Evolutionary conservation across 2,329 filamentous ascomycete species (phyloP).

Genomic region (Fusarium decemcellulare): DNA sequence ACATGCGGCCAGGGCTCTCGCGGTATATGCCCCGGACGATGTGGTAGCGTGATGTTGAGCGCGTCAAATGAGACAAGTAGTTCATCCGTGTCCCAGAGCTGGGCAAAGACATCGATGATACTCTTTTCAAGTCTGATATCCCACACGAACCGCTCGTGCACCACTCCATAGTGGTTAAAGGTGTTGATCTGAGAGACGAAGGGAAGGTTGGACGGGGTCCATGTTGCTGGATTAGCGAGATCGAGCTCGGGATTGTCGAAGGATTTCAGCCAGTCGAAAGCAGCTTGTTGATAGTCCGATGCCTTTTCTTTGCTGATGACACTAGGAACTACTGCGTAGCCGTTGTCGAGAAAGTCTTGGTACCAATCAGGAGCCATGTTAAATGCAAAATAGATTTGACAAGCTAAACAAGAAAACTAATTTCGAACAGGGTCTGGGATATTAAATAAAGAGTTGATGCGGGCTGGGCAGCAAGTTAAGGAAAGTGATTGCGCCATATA

Average conservation of each 20-base stretch:
- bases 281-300: not conserved
- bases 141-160: not conserved
- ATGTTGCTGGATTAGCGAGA: not conserved
- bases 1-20: not conserved
- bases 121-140: not conserved
- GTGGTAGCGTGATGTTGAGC: not conserved
- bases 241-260: not conserved
- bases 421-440: too few species aligned
- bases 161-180: not conserved
- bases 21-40: not conserved
- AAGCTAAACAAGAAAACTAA: too few species aligned
- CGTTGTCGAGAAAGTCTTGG: not conserved
- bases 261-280: slow-evolving; percentile 1
- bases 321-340: not conserved
- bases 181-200: not conserved
- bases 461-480: too few species aligned
- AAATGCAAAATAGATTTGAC: not conserved
- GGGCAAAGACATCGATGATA: slow-evolving; percentile 1
- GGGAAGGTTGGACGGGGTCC: not conserved
- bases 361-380: slow-evolving; percentile 1
- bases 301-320: slow-evolving; percentile 1
- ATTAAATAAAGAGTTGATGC: too few species aligned
- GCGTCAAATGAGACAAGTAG: slow-evolving; percentile 3
- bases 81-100: not conserved
- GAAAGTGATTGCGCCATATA: too few species aligned